Base-by-base conservation (phyloP, 2,329 filamentous ascomycete species). In the Cladosporium velox region DNA sequence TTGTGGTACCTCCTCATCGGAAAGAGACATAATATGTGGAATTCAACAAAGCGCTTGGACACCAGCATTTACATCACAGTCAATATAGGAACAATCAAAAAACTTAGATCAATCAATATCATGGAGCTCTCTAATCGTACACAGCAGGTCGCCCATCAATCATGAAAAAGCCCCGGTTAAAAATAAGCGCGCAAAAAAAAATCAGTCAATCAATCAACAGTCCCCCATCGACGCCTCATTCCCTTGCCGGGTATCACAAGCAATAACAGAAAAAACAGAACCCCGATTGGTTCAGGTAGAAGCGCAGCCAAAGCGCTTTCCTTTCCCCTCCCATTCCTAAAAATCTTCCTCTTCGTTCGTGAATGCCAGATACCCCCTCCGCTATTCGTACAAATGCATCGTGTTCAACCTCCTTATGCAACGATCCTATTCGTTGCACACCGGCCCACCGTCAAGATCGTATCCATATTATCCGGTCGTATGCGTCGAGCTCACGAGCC, bases 171-270 rank as follows among this genome's bases (percentile, higher is more conserved):
- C 38, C 38, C 38, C 18, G 15, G 7, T 7, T n/a, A n/a, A n/a
- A 14, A 55, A 32, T 6, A 47, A 24, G 41, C 26, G 49, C 52
- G 52, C 1, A 14, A 34, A 10, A 28, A 58, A 58, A 34, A 34
- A 34, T 10, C 2, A 11, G 14, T 14, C 11, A 5, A 35, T 11
- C 30, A 32, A 32, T 35, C 18, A 15, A 35, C 54, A 38, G 41
- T 18, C 30, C 44, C 26, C 44, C 59, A 62, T 52, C 28, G 38
- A 54, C 52, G 60, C 60, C 44, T 38, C 60, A 21, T 63, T 47
- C 60, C 60, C 57, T 59, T 59, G 35, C 57, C 57, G 57, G 57
- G 57, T 59, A 59, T 59, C 57, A 59, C 57, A 59, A 59, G 57
- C 57, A 59, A 59, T 59, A 59, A 34, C 49, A 28, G 24, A 21